Percentiles rank a stretch among this genome's conserved stretches.
Conservation (phyloP, 495 filamentous ascomycete genomes). For the Clohesyomyces aquaticus region DNA sequence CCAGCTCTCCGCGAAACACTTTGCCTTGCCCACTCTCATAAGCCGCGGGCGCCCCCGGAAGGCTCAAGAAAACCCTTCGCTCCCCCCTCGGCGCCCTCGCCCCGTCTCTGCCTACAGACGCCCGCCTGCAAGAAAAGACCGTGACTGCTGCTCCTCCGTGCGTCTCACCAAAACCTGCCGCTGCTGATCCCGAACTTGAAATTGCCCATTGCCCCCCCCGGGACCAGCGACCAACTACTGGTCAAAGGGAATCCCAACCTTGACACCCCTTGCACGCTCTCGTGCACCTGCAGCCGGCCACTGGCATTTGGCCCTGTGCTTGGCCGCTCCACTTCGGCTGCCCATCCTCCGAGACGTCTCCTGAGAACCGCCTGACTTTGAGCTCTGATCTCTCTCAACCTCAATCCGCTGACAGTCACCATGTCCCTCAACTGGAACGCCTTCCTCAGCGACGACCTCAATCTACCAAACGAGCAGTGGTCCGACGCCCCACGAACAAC, state of each 20-base stretch:
- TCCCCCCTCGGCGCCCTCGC: background rate
- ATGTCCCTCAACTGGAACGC: constrained; percentile 41
- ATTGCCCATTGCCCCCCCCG: background rate
- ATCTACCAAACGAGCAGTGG: constrained; percentile 39
- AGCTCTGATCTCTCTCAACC: constrained; percentile 1
- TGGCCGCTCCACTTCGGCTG: constrained; percentile 18
- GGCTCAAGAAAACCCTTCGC: background rate
- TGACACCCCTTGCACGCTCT: background rate
- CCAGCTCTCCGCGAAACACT: constrained; percentile 9
- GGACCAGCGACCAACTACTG: background rate
- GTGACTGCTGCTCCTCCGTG: too few relatives aligned
- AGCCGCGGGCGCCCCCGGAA: constrained; percentile 8
- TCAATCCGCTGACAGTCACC: constrained; percentile 24
- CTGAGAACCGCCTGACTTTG: constrained; percentile 33
- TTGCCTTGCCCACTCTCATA: constrained; percentile 6
- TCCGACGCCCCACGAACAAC: constrained; percentile 28
- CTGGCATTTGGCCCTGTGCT: constrained; percentile 13
- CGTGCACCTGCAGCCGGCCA: constrained; percentile 13
- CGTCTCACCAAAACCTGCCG: background rate
- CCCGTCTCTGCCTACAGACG: too few relatives aligned
- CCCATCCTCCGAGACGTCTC: constrained; percentile 24
- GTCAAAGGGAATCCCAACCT: constrained; percentile 3
- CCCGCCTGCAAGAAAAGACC: too few relatives aligned
- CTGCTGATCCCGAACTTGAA: background rate
- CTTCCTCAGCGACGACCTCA: constrained; percentile 38